Evolutionary conservation across 2,329 filamentous ascomycete species (phyloP), one percentile per base, ranked within the genome.

Genomic region (Venturia asperata): DNA sequence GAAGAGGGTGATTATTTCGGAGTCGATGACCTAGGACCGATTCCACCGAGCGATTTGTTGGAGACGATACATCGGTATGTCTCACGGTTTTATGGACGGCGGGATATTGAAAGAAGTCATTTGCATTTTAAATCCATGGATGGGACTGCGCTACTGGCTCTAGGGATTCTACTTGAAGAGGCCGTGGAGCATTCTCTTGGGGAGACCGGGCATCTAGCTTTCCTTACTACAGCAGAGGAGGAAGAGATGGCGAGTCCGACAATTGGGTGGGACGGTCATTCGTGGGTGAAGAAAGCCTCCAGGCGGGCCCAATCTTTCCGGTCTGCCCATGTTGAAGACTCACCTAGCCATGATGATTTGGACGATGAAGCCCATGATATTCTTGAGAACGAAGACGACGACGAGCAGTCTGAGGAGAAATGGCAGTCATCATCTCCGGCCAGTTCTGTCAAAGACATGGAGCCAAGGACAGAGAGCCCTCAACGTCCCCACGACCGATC

Each of bases 151-250:
- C 79, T 93, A 66, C 77, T 93, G 64, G 88, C 89, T 0, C 80
- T 93, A 70, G 89, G 89, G 1, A 85, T 93, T 61, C 74, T 93
- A 65, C 77, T 92, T 52, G 89, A 93, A 75, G 90, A 93, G 74
- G 83, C 84, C 2, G 81, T 83, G 19, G 79, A 81, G 49, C 83
- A 86, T 60, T 74, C 80, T 6, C 76, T 92, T 24, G 89, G 88
- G 5, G 77, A 80, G 64, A 83, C 79, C 15, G 90, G 89, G 27
- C 87, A 91, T 74, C 74, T 91, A 61, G 87, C 88, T 1, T 88
- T 93, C 71, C 85, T 87, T 0, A 88, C 47, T 27, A n/a, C 30
- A 24, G 39, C 6, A 7, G 37, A 43, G 3, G 62, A 30, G 27
- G 63, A 64, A 15, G 63, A 52, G 7, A 7, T 7, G 5, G 15